A percentile compares a stretch with the other conserved stretches of the same genome.
Conservation (phyloP, 192 early-diverging fungal species). For the Coemansia reversa region DNA sequence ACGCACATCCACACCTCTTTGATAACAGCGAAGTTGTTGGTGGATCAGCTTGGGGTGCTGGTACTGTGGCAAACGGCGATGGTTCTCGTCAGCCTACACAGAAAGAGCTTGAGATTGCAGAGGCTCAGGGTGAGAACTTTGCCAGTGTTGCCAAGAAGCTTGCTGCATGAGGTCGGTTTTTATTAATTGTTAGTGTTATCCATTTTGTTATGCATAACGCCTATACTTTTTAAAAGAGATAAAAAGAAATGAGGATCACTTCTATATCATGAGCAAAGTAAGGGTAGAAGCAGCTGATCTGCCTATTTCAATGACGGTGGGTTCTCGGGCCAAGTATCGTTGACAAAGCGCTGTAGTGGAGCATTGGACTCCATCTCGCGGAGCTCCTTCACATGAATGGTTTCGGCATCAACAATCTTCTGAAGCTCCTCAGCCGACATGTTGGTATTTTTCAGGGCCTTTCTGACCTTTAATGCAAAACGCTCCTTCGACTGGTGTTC, state of each 20-base stretch:
- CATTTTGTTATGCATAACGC: background rate
- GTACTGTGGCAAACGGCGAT: slow-evolving; percentile 63
- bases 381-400: slow-evolving; percentile 19
- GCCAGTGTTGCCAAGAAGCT: slow-evolving; percentile 56
- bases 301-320: slow-evolving; percentile 28
- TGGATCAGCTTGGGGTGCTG: slow-evolving; percentile 68
- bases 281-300: background rate
- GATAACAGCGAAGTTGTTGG: slow-evolving; percentile 67
- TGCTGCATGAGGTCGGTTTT: slow-evolving; percentile 20
- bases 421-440: slow-evolving; percentile 43
- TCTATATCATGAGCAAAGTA: background rate
- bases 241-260: too few species aligned
- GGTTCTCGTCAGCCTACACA: slow-evolving; percentile 65
- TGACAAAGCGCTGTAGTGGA: slow-evolving; percentile 38
- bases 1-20: slow-evolving; percentile 49
- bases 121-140: slow-evolving; percentile 62
- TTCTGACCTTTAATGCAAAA: slow-evolving; percentile 41
- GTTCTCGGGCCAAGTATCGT: slow-evolving; percentile 48
- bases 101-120: slow-evolving; percentile 65
- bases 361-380: slow-evolving; percentile 18
- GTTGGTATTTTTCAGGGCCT: slow-evolving; percentile 33
- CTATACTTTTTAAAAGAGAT: background rate
- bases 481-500: slow-evolving; percentile 31
- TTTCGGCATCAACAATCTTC: slow-evolving; percentile 41
- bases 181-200: background rate